Conservation (phyloP, 1,284 basidiomycete species). For the Melampsora allii-populina region DNA sequence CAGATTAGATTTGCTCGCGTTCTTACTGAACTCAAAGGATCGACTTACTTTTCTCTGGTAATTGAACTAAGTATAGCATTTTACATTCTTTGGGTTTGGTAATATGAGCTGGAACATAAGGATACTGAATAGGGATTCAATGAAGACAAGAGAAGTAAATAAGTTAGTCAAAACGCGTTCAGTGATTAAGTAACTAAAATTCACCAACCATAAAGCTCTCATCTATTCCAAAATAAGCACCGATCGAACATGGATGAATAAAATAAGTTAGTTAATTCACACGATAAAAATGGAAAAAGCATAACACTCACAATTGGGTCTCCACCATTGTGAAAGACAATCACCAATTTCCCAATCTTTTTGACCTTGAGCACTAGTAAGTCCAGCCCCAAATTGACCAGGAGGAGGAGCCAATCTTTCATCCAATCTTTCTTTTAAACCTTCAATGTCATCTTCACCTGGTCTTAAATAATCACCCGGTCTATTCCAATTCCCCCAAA, state of each 20-base stretch:
- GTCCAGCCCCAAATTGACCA: constrained; percentile 46
- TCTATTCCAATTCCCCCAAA: constrained; percentile 55
- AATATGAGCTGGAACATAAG: constrained; percentile 92
- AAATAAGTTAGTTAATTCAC: not conserved
- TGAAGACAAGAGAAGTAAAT: not conserved
- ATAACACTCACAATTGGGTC: constrained; percentile 58
- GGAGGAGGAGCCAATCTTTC: constrained; percentile 72
- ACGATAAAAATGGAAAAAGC: too few relatives aligned
- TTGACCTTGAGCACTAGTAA: constrained; percentile 46
- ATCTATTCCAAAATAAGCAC: not conserved
- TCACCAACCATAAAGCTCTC: constrained; percentile 45
- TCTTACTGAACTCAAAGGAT: not conserved
- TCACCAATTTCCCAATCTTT: constrained; percentile 90
- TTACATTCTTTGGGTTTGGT: constrained; percentile 98
- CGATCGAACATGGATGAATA: not conserved
- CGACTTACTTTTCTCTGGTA: constrained; percentile 82
- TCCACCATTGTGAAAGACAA: constrained; percentile 93
- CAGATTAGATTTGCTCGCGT: not conserved
- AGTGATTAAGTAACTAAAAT: constrained; percentile 6
- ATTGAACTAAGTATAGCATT: constrained; percentile 89
- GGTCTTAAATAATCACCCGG: constrained; percentile 98
- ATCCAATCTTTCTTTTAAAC: constrained; percentile 80
- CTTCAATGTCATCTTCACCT: constrained; percentile 85
- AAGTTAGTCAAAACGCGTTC: not conserved
- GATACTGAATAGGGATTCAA: constrained; percentile 64